phyloP scores from a whole-genome alignment of 192 early-diverging fungal species.

The Podochytrium sp. region DNA sequence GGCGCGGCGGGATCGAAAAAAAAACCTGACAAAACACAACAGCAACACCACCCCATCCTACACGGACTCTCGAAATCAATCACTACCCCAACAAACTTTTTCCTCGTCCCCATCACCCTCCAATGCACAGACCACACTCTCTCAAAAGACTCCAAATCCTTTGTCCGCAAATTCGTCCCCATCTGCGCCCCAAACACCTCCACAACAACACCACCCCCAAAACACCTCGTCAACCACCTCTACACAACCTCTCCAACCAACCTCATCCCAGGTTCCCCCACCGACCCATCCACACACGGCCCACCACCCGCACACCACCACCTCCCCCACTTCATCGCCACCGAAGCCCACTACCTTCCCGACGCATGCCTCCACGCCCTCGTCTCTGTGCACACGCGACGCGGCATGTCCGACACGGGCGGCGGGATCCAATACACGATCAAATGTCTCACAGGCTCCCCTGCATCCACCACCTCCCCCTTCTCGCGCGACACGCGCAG shows the following conservation, averaged over 20 bases:
- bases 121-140: conserved; percentile 15
- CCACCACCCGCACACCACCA: neutral
- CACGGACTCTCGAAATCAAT: neutral
- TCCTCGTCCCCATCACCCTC: conserved; percentile 2
- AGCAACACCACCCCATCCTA: neutral
- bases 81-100: neutral
- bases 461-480: neutral
- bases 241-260: no score
- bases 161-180: conserved; percentile 16
- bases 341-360: neutral
- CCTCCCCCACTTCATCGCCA: neutral
- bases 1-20: no score
- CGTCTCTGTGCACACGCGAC: neutral
- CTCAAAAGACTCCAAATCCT: neutral
- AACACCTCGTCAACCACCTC: no score
- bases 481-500: conserved; percentile 14
- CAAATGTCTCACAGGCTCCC: conserved; percentile 15
- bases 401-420: neutral
- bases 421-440: neutral
- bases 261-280: no score
- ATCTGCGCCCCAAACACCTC: neutral
- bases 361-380: conserved; percentile 19
- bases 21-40: no score
- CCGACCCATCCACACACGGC: neutral
- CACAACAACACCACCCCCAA: no score